A percentile compares a stretch with the other conserved stretches of the same genome.
Conservation (phyloP, 108 stramenopile species). For the Schizochytrium sp. region DNA sequence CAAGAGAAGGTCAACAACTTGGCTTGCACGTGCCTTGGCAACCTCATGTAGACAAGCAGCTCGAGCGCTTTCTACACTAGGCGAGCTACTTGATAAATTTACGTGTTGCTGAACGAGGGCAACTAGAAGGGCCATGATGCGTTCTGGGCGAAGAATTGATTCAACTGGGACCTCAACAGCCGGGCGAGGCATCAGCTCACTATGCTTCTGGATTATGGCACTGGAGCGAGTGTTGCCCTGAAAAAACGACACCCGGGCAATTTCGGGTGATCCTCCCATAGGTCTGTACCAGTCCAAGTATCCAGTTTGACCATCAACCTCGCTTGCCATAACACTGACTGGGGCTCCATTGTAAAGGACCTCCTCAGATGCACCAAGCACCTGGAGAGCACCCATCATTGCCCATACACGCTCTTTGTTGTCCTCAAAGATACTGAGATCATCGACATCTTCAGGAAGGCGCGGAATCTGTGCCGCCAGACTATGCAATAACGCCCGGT, state of each 20-base stretch:
- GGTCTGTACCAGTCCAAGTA: conserved; percentile 46
- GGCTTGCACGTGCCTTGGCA: conserved; percentile 55
- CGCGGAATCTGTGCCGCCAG: conserved; percentile 47
- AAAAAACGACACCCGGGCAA: background rate
- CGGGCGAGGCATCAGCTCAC: conserved; percentile 44
- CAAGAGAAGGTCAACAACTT: conserved; percentile 8
- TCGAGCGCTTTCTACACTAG: background rate
- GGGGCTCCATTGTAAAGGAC: conserved; percentile 30
- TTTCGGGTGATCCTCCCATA: conserved; percentile 18
- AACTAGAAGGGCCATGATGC: conserved; percentile 5
- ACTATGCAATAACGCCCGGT: conserved; percentile 36
- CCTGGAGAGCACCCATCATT: conserved; percentile 58
- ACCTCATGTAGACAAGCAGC: conserved; percentile 43
- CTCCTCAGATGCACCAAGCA: conserved; percentile 40
- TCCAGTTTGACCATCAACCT: conserved; percentile 1
- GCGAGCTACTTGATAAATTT: background rate
- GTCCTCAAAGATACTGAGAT: conserved; percentile 22
- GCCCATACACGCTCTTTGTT: conserved; percentile 24
- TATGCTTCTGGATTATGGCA: background rate
- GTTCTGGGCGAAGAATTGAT: background rate
- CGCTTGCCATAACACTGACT: conserved; percentile 40
- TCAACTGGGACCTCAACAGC: conserved; percentile 25
- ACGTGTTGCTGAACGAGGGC: conserved; percentile 39
- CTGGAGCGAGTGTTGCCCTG: background rate
- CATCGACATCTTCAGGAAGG: conserved; percentile 59